A percentile compares a stretch with the other conserved stretches of the same genome.
Conservation (phyloP, 2,329 filamentous ascomycete genomes). For the Coleophoma eucalyptorum region DNA sequence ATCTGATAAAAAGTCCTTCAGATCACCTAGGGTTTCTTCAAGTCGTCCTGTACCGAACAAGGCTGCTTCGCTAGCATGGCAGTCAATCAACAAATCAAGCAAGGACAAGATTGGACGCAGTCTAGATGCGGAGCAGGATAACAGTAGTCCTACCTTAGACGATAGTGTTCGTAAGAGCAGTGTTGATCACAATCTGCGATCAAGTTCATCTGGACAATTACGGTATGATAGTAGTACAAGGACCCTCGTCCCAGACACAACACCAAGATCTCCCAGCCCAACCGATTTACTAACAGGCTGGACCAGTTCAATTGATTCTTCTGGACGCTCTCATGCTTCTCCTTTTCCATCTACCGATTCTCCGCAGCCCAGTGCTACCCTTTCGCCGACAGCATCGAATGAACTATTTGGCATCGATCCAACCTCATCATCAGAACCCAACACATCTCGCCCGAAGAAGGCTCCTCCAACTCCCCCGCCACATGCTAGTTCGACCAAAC, state of each 20-base stretch:
- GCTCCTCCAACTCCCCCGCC: slow-evolving; percentile 25
- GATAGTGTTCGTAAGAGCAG: slow-evolving; percentile 17
- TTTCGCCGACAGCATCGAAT: slow-evolving; percentile 16
- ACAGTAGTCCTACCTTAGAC: slow-evolving; percentile 17
- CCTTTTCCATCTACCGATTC: slow-evolving; percentile 26
- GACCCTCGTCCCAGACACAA: slow-evolving; percentile 20
- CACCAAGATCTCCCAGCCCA: slow-evolving; percentile 14
- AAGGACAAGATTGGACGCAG: slow-evolving; percentile 23
- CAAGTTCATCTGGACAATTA: slow-evolving; percentile 16
- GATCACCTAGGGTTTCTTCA: slow-evolving; percentile 25
- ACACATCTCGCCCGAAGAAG: slow-evolving; percentile 13
- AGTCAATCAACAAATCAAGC: slow-evolving; percentile 17
- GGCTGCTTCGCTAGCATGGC: slow-evolving; percentile 60
- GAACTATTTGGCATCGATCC: slow-evolving; percentile 21
- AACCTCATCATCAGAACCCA: slow-evolving; percentile 14
- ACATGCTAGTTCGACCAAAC: slow-evolving; percentile 20
- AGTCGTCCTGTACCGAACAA: slow-evolving; percentile 48
- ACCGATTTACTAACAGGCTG: slow-evolving; percentile 20
- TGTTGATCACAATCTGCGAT: slow-evolving; percentile 11
- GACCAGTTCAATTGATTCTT: slow-evolving; percentile 12
- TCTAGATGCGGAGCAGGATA: slow-evolving; percentile 19
- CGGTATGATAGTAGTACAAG: slow-evolving; percentile 28
- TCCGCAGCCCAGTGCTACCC: slow-evolving; percentile 18
- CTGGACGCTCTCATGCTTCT: slow-evolving; percentile 22
- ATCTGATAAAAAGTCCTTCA: slow-evolving; percentile 35